phyloP scores from a whole-genome alignment of 2,329 filamentous ascomycete species.

The Blastomyces silverae region DNA sequence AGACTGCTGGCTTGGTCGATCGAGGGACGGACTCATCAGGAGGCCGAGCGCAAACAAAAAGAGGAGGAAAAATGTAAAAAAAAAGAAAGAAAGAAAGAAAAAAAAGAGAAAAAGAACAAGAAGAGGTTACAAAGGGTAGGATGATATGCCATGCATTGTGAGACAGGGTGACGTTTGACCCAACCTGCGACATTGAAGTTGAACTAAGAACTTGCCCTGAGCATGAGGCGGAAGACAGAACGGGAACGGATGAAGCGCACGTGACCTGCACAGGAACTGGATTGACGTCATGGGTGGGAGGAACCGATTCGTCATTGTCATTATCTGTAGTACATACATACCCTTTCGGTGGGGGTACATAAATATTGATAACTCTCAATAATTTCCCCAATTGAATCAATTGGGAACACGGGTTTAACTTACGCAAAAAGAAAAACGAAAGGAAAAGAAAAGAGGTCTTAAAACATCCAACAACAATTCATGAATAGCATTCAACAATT shows the following conservation, averaged over 20 bases:
- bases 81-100: background rate
- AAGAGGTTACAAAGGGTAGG: background rate
- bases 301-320: no score
- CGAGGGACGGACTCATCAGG: background rate
- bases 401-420: background rate
- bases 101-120: background rate
- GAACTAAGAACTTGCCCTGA: no score
- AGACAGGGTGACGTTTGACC: background rate
- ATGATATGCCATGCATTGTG: constrained; percentile 1
- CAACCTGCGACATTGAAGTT: background rate
- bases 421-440: background rate
- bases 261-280: background rate
- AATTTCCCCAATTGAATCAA: background rate
- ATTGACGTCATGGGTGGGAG: no score
- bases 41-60: no score
- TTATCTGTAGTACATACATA: no score
- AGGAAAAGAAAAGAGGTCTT: background rate
- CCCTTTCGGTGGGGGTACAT: background rate
- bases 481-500: no score
- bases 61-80: no score
- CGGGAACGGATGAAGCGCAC: background rate
- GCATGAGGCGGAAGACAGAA: no score
- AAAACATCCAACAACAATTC: background rate
- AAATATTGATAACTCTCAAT: background rate
- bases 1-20: background rate